Evolutionary conservation across 2,329 filamentous ascomycete species (phyloP), one percentile per base, ranked within the genome.

Genomic region (Hypomyces perniciosus): DNA sequence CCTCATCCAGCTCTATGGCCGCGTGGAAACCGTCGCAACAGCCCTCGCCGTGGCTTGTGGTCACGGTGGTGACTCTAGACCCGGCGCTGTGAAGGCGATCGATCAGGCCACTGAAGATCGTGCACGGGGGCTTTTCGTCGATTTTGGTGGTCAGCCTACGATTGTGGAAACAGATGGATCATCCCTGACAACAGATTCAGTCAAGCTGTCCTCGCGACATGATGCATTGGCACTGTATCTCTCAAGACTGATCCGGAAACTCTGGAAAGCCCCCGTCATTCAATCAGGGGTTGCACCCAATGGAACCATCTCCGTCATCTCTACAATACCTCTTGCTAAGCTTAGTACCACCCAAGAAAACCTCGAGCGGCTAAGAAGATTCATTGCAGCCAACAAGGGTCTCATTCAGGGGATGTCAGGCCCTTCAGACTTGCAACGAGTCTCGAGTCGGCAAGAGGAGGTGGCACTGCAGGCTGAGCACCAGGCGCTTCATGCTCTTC

Each of bases 351-450:
- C 95, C 0, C 93, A 97, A 62, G 84, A 88, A 53, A 86, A 90
- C 61, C 72, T 99, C 4, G 85, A 89, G 53, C 80, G 86, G 5
- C 72, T 99, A 33, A 81, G 86, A 43, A 83, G 84, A 10, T 99
- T 99, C 63, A 80, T 99, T 41, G 82, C 88, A 35, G 77, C 81
- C n/a, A 99, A 99, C 69, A 88, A 86, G 57, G 85, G 83, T 46
- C 90, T 95, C 53, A 97, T 99, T 52, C 91, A 96, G 64, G 93
- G 95, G 6, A 74, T 99, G 46, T 88, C 90, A n/a, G 92, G 92
- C 0, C 88, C 95, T 0, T 87, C 93, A 48, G 88, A 92, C 44
- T 72, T 95, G n/a, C 82, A 85, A 45, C 80, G 86, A 46, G 85
- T 86, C 1, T 80, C 82, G 1, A 93, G 84, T 50, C 85, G 92